phyloP scores from a whole-genome alignment of 2,329 filamentous ascomycete species.

The Hyphodiscus sp. region DNA sequence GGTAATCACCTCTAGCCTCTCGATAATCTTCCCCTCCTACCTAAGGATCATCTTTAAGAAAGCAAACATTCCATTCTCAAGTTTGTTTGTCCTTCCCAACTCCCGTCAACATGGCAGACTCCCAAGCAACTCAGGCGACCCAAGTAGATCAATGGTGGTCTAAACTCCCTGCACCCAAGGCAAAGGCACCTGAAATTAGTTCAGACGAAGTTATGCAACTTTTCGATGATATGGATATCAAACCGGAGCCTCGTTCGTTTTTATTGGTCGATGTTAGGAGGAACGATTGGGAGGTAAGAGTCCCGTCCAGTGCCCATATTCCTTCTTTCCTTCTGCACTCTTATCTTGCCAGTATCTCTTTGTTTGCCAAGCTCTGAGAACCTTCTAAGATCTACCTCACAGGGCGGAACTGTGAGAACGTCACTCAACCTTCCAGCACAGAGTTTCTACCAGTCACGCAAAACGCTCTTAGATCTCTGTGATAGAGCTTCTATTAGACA shows the following conservation, averaged over 20 bases:
- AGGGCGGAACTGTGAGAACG: slow-evolving; percentile 53
- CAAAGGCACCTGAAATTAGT: slow-evolving; percentile 34
- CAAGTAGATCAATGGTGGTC: slow-evolving; percentile 17
- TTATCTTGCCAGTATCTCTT: too few relatives aligned
- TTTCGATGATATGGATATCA: slow-evolving; percentile 34
- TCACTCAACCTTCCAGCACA: slow-evolving; percentile 54
- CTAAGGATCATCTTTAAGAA: too few relatives aligned
- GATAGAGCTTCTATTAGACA: slow-evolving; percentile 41
- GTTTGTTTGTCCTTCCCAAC: neutral
- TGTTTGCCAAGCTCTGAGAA: neutral
- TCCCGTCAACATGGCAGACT: neutral
- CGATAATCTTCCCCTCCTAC: neutral
- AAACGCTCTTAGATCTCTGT: slow-evolving; percentile 42
- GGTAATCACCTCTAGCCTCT: neutral
- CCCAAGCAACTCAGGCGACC: slow-evolving; percentile 3
- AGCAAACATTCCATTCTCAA: too few relatives aligned
- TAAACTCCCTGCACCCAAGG: slow-evolving; percentile 37
- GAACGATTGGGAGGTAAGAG: slow-evolving; percentile 41
- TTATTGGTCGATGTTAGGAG: slow-evolving; percentile 48
- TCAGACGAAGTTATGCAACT: slow-evolving; percentile 35
- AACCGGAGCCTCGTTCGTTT: slow-evolving; percentile 31
- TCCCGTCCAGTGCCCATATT: neutral
- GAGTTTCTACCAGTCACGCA: slow-evolving; percentile 44
- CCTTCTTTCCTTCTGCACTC: too few relatives aligned
- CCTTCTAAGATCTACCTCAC: neutral